Evolutionary conservation across 2,329 filamentous ascomycete genomes (phyloP).

Genomic region (Aspergillus sp.): DNA sequence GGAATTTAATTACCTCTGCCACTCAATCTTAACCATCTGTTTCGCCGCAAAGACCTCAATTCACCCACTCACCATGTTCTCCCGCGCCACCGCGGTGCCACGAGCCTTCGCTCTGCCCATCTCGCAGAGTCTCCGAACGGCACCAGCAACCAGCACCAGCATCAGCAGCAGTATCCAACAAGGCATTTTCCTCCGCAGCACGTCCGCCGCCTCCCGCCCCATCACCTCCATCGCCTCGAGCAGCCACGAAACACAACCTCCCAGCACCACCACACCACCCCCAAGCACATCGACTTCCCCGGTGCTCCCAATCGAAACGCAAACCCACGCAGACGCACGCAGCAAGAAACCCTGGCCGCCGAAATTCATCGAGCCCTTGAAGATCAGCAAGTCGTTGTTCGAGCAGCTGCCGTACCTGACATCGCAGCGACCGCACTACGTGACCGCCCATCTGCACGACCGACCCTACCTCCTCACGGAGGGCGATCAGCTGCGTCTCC

Average conservation of each 20-base stretch:
- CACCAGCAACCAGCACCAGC: neutral
- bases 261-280: conserved; percentile 12
- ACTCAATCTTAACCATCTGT: conserved; percentile 12
- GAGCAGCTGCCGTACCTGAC: conserved; percentile 45
- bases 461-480: conserved; percentile 53
- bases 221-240: neutral
- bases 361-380: conserved; percentile 37
- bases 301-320: conserved; percentile 21
- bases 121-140: neutral
- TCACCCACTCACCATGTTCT: neutral
- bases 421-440: conserved; percentile 48
- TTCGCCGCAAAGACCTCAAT: neutral
- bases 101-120: conserved; percentile 13
- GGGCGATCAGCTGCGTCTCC: conserved; percentile 73
- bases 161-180: neutral
- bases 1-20: conserved; percentile 6
- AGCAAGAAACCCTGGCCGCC: conserved; percentile 38
- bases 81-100: conserved; percentile 9
- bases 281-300: conserved; percentile 17
- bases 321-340: neutral
- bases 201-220: neutral
- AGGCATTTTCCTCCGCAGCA: neutral
- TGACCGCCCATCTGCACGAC: conserved; percentile 48
- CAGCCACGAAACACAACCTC: neutral
- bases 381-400: conserved; percentile 43